Base-by-base conservation (phyloP, 805 yeast species). In the Lachancea quebecensis region DNA sequence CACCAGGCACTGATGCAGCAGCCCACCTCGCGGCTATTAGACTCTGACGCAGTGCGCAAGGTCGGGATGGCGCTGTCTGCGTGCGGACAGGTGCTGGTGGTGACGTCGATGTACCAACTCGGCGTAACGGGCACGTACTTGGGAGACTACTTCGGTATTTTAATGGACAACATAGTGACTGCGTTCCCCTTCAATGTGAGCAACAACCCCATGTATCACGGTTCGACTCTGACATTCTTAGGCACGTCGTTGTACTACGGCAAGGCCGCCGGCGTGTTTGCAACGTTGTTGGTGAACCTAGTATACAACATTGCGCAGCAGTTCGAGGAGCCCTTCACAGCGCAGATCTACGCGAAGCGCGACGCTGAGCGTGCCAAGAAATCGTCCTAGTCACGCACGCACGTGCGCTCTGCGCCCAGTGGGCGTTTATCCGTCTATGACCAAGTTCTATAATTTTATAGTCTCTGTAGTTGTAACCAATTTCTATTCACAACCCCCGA, bases 271-370 rank as follows among this genome's bases (percentile, higher is more conserved):
- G 99, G 99, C 21, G 58, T 93, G 40, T 67, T 79, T 39, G 78
- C 89, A 27, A 71, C 95, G 37, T 70, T 71, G 2, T 68, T 86
- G 51, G 99, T 93, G 6, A 80, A 77, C 58, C 63, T 81, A 37
- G 84, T 91, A 89, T 93, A 93, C 70, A 69, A 73, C 45, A 69
- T 91, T 53, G 99, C 96, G 1, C 75, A 89, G 59, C 65, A 75
- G 44, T 88, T 91, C 56, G 99, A 93, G 68, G 99, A 91, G 60
- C 99, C 99, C 12, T 93, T 90, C 72, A 93, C 99, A 17, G 95
- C 85, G 18, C 77, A 74, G 62, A 93, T 93, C 50, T 93, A 93
- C 59, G 85, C 91, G n/a, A 73, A 76, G 55, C 75, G 87, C 53
- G 83, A 78, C 49, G 65, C 68, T 38, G 67, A 70, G 52, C 58